phyloP scores from a whole-genome alignment of 441 rosid species.

The Geranium incanum region DNA sequence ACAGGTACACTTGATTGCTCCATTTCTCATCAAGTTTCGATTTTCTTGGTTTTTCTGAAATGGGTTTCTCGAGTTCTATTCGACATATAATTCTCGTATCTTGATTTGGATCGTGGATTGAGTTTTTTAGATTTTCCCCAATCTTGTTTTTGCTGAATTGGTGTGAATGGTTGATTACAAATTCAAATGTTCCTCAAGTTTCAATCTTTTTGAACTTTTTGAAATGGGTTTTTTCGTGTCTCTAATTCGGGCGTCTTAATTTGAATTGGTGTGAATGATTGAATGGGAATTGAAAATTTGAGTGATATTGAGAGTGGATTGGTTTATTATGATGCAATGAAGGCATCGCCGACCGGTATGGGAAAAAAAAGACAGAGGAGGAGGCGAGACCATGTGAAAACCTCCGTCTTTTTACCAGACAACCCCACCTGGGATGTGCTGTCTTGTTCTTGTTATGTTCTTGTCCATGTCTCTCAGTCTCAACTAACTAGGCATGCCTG shows the following conservation, averaged over 20 bases:
- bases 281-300: no score
- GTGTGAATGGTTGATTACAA: no score
- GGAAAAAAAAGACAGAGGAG: not conserved
- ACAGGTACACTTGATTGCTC: slow-evolving; percentile 45
- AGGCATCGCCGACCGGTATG: slow-evolving; percentile 1
- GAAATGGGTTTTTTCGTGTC: not conserved
- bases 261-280: not conserved
- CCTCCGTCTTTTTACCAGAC: slow-evolving; percentile 20
- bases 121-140: not conserved
- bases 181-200: no score
- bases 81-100: not conserved
- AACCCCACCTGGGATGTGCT: slow-evolving; percentile 21
- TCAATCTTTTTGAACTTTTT: not conserved
- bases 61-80: not conserved
- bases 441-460: not conserved
- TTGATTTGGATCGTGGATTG: not conserved
- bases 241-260: not conserved
- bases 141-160: no score
- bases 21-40: not conserved
- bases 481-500: slow-evolving; percentile 10
- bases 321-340: not conserved
- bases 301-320: no score
- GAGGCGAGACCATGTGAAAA: slow-evolving; percentile 21
- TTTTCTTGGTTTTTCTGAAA: not conserved
- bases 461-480: slow-evolving; percentile 22